Percentiles rank a stretch among this genome's conserved stretches.
Conservation (phyloP, 176 grass and related monocot genomes). For the Typha latifolia region DNA sequence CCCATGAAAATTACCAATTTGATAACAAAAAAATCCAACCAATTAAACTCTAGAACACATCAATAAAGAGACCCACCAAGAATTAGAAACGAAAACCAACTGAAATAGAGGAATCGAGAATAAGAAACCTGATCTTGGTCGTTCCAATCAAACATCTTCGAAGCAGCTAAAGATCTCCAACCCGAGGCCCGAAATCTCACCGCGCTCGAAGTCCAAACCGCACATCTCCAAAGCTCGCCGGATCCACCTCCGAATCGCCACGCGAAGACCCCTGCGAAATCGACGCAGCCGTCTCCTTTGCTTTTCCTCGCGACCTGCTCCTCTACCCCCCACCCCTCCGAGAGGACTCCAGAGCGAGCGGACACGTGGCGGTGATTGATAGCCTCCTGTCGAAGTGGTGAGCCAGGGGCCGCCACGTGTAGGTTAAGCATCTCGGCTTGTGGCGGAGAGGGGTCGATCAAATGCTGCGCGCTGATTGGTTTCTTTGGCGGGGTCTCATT, state of each 20-base stretch:
- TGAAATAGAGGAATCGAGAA: background rate
- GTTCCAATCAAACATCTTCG: constrained; percentile 42
- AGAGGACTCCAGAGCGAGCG: constrained; percentile 6
- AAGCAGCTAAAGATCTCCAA: constrained; percentile 6
- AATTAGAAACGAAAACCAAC: background rate
- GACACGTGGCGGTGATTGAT: constrained; percentile 16
- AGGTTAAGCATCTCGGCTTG: constrained; percentile 12
- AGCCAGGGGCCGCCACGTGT: constrained; percentile 14
- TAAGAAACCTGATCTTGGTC: constrained; percentile 25
- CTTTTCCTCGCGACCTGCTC: background rate
- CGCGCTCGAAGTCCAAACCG: background rate
- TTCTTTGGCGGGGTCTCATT: background rate
- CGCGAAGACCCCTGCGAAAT: background rate
- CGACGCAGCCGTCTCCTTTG: background rate
- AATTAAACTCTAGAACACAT: background rate
- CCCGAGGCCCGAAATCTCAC: background rate
- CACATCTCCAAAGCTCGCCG: background rate
- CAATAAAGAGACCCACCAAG: background rate
- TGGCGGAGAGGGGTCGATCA: constrained; percentile 27
- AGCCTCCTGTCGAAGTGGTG: background rate
- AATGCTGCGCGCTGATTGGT: constrained; percentile 23
- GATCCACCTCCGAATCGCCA: background rate
- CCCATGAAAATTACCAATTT: background rate
- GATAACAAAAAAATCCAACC: background rate
- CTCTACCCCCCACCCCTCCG: background rate